Percentiles rank a stretch among this genome's conserved stretches.
These are phyloP conservation scores for Euclidium syriacum DNA, from an alignment of 345 rosid genomes.

Conservation along the genomic window DNA sequence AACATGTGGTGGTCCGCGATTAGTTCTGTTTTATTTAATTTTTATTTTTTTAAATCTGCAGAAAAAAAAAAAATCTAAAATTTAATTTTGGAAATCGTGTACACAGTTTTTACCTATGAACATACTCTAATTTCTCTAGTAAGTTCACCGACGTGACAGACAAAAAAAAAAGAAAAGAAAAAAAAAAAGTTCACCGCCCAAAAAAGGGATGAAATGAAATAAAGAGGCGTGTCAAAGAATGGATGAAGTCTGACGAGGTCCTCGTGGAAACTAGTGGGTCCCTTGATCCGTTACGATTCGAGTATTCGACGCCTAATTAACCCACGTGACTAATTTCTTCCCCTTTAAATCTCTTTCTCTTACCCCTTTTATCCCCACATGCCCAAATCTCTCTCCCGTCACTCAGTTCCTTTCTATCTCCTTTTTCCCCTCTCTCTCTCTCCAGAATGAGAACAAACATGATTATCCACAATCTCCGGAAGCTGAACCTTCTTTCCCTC, in stretches of 20 bases:
- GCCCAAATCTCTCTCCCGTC: background rate
- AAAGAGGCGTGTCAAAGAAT: slow-evolving; percentile 7
- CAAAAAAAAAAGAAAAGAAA: background rate
- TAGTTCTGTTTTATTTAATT: no score
- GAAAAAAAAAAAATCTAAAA: no score
- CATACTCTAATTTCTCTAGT: no score
- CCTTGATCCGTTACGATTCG: slow-evolving; percentile 9
- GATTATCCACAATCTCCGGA: slow-evolving; percentile 18
- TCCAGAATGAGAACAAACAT: background rate
- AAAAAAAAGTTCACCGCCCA: background rate
- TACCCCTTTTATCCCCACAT: slow-evolving; percentile 3
- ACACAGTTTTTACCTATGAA: no score
- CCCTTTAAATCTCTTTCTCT: background rate
- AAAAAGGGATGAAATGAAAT: background rate
- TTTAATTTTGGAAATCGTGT: no score
- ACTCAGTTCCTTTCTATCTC: background rate
- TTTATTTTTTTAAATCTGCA: no score
- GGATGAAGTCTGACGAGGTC: background rate
- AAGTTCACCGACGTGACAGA: background rate
- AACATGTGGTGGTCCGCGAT: no score
- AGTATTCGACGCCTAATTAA: slow-evolving; percentile 9
- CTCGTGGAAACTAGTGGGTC: background rate
- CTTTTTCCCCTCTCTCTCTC: background rate
- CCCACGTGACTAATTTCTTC: slow-evolving; percentile 23
- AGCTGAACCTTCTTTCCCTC: slow-evolving; percentile 13